Evolutionary conservation across 208 protist species (phyloP).

Genomic region (Trichomonas vaginalis): DNA sequence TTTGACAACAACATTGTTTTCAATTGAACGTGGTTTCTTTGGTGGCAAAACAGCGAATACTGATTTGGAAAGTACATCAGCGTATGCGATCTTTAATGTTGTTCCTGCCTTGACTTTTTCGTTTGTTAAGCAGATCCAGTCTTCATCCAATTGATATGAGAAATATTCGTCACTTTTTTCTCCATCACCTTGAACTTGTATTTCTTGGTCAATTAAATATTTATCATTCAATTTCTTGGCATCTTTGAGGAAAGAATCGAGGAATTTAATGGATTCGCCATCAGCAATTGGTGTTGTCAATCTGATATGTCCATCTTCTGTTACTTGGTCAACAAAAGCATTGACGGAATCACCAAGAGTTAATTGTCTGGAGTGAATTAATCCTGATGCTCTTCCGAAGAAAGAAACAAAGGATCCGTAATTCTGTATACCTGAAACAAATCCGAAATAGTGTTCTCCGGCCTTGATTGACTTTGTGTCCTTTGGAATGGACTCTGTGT

Average conservation of each 20-base stretch:
- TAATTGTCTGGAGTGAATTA: not conserved
- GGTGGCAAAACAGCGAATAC: not conserved
- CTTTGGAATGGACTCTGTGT: not conserved
- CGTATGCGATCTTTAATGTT: not conserved
- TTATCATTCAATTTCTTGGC: not conserved
- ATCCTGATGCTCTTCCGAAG: not conserved
- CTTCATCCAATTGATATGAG: not conserved
- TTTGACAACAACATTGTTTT: not conserved
- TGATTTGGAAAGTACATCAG: not conserved
- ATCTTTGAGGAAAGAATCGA: not conserved
- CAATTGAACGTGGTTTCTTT: not conserved
- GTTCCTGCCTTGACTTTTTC: not conserved
- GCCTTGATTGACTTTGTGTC: not conserved
- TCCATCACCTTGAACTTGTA: not conserved
- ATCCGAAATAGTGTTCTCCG: not conserved
- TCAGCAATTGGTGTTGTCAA: not conserved
- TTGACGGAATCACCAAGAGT: not conserved
- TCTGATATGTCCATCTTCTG: not conserved
- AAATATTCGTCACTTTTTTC: not conserved
- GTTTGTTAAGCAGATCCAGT: not conserved
- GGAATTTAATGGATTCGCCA: not conserved
- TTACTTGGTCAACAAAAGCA: not conserved
- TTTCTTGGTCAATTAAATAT: not conserved
- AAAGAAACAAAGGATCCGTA: slow-evolving; percentile 6
- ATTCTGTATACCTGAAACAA: not conserved